These are phyloP conservation scores for Smittium culicis DNA, from an alignment of 371 early-diverging fungal species.

Conservation along the genomic window DNA sequence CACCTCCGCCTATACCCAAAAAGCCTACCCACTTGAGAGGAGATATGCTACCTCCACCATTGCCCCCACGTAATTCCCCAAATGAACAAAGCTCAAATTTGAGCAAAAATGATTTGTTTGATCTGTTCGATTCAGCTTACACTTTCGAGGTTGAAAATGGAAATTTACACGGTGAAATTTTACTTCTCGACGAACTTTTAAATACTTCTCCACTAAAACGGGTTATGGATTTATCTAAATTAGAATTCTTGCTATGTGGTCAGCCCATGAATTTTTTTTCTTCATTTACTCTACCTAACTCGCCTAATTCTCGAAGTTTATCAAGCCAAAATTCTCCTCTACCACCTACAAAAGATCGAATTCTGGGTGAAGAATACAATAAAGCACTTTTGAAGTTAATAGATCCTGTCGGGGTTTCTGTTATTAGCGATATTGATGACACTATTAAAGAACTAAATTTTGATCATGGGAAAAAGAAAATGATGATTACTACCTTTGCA, in stretches of 20 bases:
- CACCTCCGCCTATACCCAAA: not conserved
- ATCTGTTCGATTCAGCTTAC: not conserved
- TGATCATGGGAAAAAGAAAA: conserved; percentile 45
- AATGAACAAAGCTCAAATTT: not conserved
- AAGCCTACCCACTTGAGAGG: not conserved
- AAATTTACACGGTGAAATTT: not conserved
- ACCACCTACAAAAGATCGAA: no score
- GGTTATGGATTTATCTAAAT: not conserved
- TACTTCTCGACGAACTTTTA: not conserved
- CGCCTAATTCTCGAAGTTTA: not conserved
- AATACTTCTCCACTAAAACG: not conserved
- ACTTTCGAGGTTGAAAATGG: not conserved
- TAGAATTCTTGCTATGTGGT: no score
- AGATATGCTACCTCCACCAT: not conserved
- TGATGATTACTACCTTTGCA: conserved; percentile 55
- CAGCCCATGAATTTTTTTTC: not conserved
- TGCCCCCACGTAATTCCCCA: not conserved
- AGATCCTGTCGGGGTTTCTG: conserved; percentile 39
- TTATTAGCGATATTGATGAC: conserved; percentile 82
- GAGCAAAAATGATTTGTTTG: no score
- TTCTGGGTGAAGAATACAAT: no score
- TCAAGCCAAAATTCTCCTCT: not conserved
- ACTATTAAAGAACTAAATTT: conserved; percentile 74
- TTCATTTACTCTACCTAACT: not conserved
- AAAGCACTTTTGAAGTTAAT: not conserved